Conservation (phyloP, 805 yeast genomes). For the Kluyveromyces lactis region DNA sequence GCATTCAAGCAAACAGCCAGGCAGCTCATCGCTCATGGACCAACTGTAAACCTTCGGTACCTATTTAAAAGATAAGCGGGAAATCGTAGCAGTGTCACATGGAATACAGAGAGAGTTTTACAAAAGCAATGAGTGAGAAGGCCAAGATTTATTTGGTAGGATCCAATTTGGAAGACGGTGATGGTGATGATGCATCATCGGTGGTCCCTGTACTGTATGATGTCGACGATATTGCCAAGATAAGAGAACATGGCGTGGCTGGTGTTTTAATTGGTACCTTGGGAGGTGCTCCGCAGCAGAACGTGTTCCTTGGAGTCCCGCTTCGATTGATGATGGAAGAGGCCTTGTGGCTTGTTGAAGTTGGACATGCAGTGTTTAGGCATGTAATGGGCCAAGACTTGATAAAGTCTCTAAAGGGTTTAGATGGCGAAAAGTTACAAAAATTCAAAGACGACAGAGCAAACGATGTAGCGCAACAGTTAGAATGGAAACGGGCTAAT, state of each 20-base stretch:
- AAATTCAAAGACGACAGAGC: neutral
- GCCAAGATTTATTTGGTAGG: too few relatives aligned
- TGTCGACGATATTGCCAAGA: constrained; percentile 40
- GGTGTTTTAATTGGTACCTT: constrained; percentile 81
- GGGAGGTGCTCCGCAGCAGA: constrained; percentile 90
- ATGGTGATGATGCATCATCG: too few relatives aligned
- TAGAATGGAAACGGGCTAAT: constrained; percentile 3
- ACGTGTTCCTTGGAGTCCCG: constrained; percentile 79
- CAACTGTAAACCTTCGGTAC: too few relatives aligned
- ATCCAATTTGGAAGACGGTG: too few relatives aligned
- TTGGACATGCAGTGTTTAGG: constrained; percentile 29
- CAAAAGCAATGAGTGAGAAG: too few relatives aligned
- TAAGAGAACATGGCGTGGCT: constrained; percentile 57
- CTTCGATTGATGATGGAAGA: constrained; percentile 68
- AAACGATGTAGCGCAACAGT: neutral
- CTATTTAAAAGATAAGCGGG: too few relatives aligned
- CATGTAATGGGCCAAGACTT: neutral
- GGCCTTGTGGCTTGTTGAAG: constrained; percentile 50
- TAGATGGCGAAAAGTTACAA: neutral
- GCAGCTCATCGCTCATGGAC: too few relatives aligned
- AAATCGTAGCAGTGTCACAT: too few relatives aligned
- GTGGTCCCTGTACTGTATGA: constrained; percentile 33
- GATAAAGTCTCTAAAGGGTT: neutral
- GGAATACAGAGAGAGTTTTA: too few relatives aligned
- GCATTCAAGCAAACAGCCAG: too few relatives aligned